Evolutionary conservation across 139 green algal genomes (phyloP).

Genomic region (Mesostigma viride): DNA sequence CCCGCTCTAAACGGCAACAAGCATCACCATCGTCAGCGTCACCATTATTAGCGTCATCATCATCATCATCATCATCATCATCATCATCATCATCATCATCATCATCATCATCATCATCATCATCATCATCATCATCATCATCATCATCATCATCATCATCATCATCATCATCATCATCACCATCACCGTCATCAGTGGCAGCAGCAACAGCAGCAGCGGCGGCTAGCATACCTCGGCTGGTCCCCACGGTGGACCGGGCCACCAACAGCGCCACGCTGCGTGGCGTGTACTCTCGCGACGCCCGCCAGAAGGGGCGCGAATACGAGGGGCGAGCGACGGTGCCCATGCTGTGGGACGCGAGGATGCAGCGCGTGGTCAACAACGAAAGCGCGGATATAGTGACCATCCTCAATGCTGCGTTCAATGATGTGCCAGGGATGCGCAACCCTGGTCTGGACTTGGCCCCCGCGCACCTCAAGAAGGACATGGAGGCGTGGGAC

Average conservation of each 20-base stretch:
- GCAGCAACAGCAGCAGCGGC: too few species aligned
- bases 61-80: too few species aligned
- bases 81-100: too few species aligned
- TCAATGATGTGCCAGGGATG: conserved; percentile 21
- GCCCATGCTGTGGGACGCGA: conserved; percentile 30
- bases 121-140: too few species aligned
- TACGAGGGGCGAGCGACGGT: conserved; percentile 8
- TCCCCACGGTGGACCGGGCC: conserved; percentile 9
- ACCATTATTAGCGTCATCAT: too few species aligned
- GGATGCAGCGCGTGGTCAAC: conserved; percentile 26
- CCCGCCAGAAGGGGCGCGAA: too few species aligned
- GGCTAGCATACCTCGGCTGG: background rate
- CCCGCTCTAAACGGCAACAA: too few species aligned
- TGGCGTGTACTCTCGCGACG: conserved; percentile 30
- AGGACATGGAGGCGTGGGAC: conserved; percentile 69
- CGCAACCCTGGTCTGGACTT: conserved; percentile 18
- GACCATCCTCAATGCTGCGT: conserved; percentile 31
- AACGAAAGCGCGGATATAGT: conserved; percentile 48
- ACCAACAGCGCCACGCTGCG: conserved; percentile 3
- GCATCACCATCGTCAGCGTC: too few species aligned
- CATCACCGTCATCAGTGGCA: too few species aligned
- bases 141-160: too few species aligned
- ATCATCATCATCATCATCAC: too few species aligned
- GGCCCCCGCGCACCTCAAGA: background rate
- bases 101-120: too few species aligned